phyloP scores from a whole-genome alignment of 2,329 filamentous ascomycete genomes.

The Xylaria sp. region DNA sequence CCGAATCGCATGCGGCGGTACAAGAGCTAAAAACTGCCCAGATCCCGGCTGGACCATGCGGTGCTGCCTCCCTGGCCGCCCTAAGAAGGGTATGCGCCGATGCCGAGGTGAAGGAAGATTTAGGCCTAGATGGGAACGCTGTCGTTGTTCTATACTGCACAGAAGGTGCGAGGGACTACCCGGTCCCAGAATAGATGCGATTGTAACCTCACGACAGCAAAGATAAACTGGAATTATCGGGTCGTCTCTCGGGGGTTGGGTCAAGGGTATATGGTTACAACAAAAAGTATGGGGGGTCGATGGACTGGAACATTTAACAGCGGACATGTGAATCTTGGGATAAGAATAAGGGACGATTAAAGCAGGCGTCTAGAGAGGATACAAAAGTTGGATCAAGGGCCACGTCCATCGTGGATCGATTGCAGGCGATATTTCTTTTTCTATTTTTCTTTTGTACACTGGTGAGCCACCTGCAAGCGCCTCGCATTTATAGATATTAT shows the following conservation, averaged over 20 bases:
- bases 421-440: slow-evolving; percentile 17
- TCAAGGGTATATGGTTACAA: slow-evolving; percentile 16
- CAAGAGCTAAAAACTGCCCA: slow-evolving; percentile 57
- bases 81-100: slow-evolving; percentile 58
- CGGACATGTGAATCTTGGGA: slow-evolving; percentile 17
- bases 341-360: slow-evolving; percentile 25
- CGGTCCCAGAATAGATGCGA: slow-evolving; percentile 47
- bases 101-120: slow-evolving; percentile 41
- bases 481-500: slow-evolving; percentile 34
- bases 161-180: slow-evolving; percentile 68
- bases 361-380: slow-evolving; percentile 33
- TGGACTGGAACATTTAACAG: slow-evolving; percentile 18
- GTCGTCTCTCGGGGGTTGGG: slow-evolving; percentile 8
- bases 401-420: slow-evolving; percentile 14
- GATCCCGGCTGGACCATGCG: slow-evolving; percentile 48
- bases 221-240: slow-evolving; percentile 21
- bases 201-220: slow-evolving; percentile 3
- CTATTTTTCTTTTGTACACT: slow-evolving; percentile 37
- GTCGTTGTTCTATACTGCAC: slow-evolving; percentile 74
- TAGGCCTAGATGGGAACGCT: slow-evolving; percentile 58
- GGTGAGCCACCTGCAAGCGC: slow-evolving; percentile 27
- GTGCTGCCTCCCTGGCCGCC: slow-evolving; percentile 60
- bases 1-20: slow-evolving; percentile 69
- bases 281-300: slow-evolving; percentile 13
- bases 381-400: slow-evolving; percentile 32